These are phyloP conservation scores for Stygiomarasmius scandens DNA, from an alignment of 1,284 basidiomycete species.

Conservation along the genomic window DNA sequence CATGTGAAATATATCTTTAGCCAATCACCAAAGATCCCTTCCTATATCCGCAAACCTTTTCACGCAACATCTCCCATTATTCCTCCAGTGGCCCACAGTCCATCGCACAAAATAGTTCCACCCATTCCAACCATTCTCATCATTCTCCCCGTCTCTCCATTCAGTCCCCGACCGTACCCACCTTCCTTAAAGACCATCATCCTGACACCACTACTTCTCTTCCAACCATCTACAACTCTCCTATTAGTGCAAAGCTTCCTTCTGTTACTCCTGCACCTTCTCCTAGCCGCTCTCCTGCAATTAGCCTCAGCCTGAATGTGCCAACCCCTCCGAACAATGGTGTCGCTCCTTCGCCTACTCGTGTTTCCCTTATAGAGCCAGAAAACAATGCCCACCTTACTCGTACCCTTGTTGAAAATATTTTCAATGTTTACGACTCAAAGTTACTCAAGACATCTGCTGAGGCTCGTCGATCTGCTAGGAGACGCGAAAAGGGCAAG, in stretches of 20 bases:
- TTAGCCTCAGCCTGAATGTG: slow-evolving; percentile 6
- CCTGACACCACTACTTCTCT: slow-evolving; percentile 6
- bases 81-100: neutral
- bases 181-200: slow-evolving; percentile 13
- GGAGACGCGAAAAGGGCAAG: slow-evolving; percentile 8
- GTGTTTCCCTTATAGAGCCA: neutral
- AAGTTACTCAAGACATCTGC: slow-evolving; percentile 9
- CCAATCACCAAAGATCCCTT: slow-evolving; percentile 76
- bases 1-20: slow-evolving; percentile 25
- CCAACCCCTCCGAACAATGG: slow-evolving; percentile 12
- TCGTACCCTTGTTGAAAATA: slow-evolving; percentile 8
- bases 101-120: neutral
- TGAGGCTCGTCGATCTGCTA: slow-evolving; percentile 7
- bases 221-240: slow-evolving; percentile 4
- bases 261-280: neutral
- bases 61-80: slow-evolving; percentile 37
- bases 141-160: slow-evolving; percentile 13
- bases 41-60: slow-evolving; percentile 61
- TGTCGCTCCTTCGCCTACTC: slow-evolving; percentile 1
- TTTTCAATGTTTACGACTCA: slow-evolving; percentile 13
- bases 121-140: neutral
- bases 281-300: neutral
- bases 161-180: slow-evolving; percentile 8
- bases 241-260: neutral
- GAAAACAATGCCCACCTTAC: slow-evolving; percentile 38